These are phyloP conservation scores for Cocos nucifera DNA, from an alignment of 176 grass and related monocot species.

Conservation along the genomic window DNA sequence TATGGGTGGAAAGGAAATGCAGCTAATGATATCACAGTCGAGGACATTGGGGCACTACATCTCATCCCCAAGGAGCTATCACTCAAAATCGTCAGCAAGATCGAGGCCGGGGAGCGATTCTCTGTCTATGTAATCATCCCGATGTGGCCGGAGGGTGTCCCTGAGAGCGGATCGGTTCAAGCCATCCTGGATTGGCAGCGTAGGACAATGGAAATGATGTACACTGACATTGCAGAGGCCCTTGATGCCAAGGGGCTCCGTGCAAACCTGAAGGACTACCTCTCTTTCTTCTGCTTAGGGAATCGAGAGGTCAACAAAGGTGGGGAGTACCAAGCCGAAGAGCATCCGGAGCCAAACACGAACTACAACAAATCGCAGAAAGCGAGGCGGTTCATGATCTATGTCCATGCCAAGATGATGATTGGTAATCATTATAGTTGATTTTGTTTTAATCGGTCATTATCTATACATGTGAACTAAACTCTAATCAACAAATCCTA, in stretches of 20 bases:
- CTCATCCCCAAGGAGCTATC: slow-evolving; percentile 57
- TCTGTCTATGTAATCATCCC: slow-evolving; percentile 56
- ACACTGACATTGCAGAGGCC: slow-evolving; percentile 32
- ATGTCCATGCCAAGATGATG: slow-evolving; percentile 73
- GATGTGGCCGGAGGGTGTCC: slow-evolving; percentile 64
- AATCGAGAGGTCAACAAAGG: slow-evolving; percentile 26
- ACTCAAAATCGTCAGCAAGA: slow-evolving; percentile 54
- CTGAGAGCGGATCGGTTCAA: slow-evolving; percentile 50
- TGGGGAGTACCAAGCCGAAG: slow-evolving; percentile 28
- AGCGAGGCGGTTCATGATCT: slow-evolving; percentile 60
- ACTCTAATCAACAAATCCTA: neutral
- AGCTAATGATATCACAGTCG: slow-evolving; percentile 21
- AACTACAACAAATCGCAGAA: slow-evolving; percentile 42
- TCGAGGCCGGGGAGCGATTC: slow-evolving; percentile 41
- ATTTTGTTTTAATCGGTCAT: too few relatives aligned
- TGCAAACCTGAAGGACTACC: slow-evolving; percentile 43
- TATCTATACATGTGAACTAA: too few relatives aligned
- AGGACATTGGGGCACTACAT: slow-evolving; percentile 47
- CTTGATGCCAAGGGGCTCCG: slow-evolving; percentile 24
- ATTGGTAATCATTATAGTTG: slow-evolving; percentile 23
- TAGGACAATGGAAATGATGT: slow-evolving; percentile 79
- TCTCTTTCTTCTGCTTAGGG: slow-evolving; percentile 64
- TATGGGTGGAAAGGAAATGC: slow-evolving; percentile 35
- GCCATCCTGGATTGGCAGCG: slow-evolving; percentile 67
- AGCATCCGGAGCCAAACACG: slow-evolving; percentile 24